Percentiles rank a stretch among this genome's conserved stretches.
phyloP scores from a whole-genome alignment of 2,329 filamentous ascomycete genomes.

The Paecilomyces fulvus region DNA sequence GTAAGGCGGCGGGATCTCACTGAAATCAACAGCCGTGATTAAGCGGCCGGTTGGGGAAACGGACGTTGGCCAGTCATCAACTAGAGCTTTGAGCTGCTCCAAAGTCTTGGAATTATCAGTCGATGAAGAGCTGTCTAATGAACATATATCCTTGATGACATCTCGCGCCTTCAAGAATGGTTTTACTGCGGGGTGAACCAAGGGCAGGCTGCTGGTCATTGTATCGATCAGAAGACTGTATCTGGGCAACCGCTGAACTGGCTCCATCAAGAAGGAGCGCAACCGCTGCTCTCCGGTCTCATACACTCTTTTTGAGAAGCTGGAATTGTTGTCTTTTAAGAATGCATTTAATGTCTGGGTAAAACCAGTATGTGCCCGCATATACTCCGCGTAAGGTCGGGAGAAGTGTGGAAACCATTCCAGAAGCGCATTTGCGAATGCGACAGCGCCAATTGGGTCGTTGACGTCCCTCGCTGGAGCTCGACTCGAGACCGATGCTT shows the following conservation, averaged over 20 bases:
- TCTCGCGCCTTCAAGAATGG: constrained; percentile 81
- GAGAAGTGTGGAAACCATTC: constrained; percentile 93
- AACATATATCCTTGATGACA: constrained; percentile 93
- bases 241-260: constrained; percentile 84
- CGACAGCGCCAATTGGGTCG: constrained; percentile 69
- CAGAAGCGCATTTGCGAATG: constrained; percentile 70
- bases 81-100: constrained; percentile 64
- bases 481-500: constrained; percentile 40
- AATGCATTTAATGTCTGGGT: constrained; percentile 72
- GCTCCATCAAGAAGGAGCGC: constrained; percentile 88
- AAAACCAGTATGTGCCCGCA: constrained; percentile 80
- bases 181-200: constrained; percentile 75
- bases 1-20: constrained; percentile 69
- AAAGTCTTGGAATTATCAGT: constrained; percentile 64
- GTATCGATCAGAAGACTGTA: constrained; percentile 97
- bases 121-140: constrained; percentile 64
- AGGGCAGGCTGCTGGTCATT: constrained; percentile 76
- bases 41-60: constrained; percentile 69
- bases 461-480: constrained; percentile 40
- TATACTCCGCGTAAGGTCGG: constrained; percentile 86
- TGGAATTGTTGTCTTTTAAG: constrained; percentile 67
- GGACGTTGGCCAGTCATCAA: constrained; percentile 67
- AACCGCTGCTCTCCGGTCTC: constrained; percentile 83
- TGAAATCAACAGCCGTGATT: constrained; percentile 70
- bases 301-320: constrained; percentile 70